phyloP scores from a whole-genome alignment of 2,329 filamentous ascomycete species.

The Penicillium sp. region DNA sequence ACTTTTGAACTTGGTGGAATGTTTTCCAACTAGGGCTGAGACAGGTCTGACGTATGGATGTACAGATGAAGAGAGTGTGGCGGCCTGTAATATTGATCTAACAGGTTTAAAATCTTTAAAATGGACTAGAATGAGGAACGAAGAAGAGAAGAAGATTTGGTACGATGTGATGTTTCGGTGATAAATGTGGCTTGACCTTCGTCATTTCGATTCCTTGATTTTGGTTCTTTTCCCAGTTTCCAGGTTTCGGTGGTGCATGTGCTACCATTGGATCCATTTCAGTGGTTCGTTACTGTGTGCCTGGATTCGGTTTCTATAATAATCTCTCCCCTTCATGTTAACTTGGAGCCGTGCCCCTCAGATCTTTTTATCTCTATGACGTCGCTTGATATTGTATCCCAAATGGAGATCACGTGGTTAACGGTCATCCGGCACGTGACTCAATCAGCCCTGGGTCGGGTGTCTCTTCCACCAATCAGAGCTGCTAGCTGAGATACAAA shows the following conservation, averaged over 20 bases:
- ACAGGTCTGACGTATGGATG: slow-evolving; percentile 12
- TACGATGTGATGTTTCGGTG: neutral
- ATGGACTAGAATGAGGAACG: neutral
- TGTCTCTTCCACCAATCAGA: neutral
- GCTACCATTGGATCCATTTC: neutral
- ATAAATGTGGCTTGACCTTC: slow-evolving; percentile 1
- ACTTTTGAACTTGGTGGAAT: slow-evolving; percentile 4
- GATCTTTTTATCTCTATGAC: slow-evolving; percentile 6
- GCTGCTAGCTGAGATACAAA: too few relatives aligned
- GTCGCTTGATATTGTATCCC: slow-evolving; percentile 7
- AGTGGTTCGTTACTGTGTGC: neutral
- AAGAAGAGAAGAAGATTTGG: neutral
- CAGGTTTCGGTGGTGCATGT: neutral
- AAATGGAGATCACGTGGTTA: neutral
- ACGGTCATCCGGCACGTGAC: neutral
- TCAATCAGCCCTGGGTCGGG: neutral
- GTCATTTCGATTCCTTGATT: slow-evolving; percentile 12
- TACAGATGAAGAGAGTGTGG: slow-evolving; percentile 3
- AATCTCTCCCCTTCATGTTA: too few relatives aligned
- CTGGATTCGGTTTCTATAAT: neutral
- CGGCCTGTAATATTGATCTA: neutral
- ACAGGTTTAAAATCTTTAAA: neutral
- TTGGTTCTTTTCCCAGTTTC: neutral
- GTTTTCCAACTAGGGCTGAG: slow-evolving; percentile 13
- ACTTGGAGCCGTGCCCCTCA: neutral